These are phyloP conservation scores for Trifolium dubium DNA, from an alignment of 306 rosid genomes.

Conservation along the genomic window DNA sequence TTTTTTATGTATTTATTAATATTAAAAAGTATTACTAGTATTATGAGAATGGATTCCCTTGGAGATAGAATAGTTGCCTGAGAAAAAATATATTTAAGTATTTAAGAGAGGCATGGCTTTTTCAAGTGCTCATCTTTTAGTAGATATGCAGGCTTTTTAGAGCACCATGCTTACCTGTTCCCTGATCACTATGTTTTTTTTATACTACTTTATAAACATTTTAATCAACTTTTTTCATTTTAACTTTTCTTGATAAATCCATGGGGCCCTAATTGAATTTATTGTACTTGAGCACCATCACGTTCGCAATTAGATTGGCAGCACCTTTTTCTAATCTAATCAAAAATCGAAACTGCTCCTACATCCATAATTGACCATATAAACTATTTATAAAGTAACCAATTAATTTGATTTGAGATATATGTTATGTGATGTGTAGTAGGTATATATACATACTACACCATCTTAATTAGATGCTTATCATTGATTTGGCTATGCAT, in stretches of 20 bases:
- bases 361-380: slow-evolving; percentile 28
- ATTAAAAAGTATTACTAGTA: neutral
- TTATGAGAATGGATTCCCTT: slow-evolving; percentile 39
- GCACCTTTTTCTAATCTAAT: slow-evolving; percentile 11
- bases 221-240: slow-evolving; percentile 39
- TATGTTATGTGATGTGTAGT: slow-evolving; percentile 33
- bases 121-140: slow-evolving; percentile 62
- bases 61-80: slow-evolving; percentile 27
- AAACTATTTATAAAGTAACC: slow-evolving; percentile 11
- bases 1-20: neutral
- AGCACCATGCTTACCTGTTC: slow-evolving; percentile 74
- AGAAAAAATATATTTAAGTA: neutral
- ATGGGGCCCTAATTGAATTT: slow-evolving; percentile 43
- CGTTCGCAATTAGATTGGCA: slow-evolving; percentile 40
- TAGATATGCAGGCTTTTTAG: slow-evolving; percentile 69
- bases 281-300: slow-evolving; percentile 43
- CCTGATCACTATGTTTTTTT: slow-evolving; percentile 44
- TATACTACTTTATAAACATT: slow-evolving; percentile 28
- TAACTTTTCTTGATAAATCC: slow-evolving; percentile 43
- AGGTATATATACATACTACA: slow-evolving; percentile 15
- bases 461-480: neutral
- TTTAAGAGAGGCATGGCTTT: slow-evolving; percentile 47
- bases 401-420: slow-evolving; percentile 8
- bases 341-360: slow-evolving; percentile 34
- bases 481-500: slow-evolving; percentile 46